Base-by-base conservation (phyloP, 495 filamentous ascomycete species). In the Annulohypoxylon moriforme region DNA sequence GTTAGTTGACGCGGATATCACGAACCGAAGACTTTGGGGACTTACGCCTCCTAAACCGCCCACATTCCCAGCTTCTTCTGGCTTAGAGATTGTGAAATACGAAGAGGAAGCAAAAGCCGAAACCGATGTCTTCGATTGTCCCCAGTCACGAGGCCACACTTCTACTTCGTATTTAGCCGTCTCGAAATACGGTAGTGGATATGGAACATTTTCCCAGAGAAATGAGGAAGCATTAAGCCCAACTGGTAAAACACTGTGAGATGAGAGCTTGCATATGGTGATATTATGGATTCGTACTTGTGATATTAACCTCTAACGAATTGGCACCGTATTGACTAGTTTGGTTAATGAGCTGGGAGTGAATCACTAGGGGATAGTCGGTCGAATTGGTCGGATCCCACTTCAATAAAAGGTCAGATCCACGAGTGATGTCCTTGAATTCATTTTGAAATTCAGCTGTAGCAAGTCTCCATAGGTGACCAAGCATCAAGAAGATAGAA, bases 91-190 rank as follows among this genome's bases (percentile, higher is more conserved):
- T 2, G 56, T 47, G 38, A 77, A 77, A 55, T 72, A 70, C 1
- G 69, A 50, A 11, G 75, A 75, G 4, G 63, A 75, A 40, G 64
- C 56, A 16, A 73, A 47, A 16, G 47, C 46, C 1, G 42, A 55
- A 10, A 22, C 58, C 20, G 61, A 68, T 6, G 36, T 10, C 13
- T 47, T 62, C 33, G 64, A 40, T 33, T 31, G 65, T 13, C n/a
- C 63, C 52, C 29, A 58, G 10, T 56, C 50, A 13, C 69, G 73
- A 62, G 63, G 63, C 60, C 75, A 67, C 20, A 83, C 42, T 57
- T 82, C 77, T 53, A 84, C 65, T 63, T 82, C 75, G 25, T 84
- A 84, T 44, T 77, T 64, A 1, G 81, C 81, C 4, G 67, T 68
- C 18, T 67, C 46, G 42, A 81, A 38, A 73, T 78, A 79, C 0